These are phyloP conservation scores for Hypoxylon sp. DNA, from an alignment of 2,329 filamentous ascomycete species.

Conservation along the genomic window DNA sequence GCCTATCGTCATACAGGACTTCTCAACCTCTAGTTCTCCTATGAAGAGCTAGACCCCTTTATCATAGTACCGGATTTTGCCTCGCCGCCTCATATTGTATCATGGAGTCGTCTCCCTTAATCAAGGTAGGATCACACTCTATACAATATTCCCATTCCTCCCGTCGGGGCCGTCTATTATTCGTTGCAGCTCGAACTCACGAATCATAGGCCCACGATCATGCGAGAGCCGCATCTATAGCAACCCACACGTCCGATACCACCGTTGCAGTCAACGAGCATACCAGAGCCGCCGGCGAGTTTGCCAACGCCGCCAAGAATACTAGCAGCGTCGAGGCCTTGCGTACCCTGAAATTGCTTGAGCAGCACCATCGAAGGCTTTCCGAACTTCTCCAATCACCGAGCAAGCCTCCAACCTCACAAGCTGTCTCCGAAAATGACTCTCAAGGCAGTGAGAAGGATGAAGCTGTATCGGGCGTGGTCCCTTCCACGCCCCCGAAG, in stretches of 20 bases:
- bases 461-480: constrained; percentile 40
- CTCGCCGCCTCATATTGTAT: constrained; percentile 30
- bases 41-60: constrained; percentile 20
- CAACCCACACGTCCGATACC: constrained; percentile 80
- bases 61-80: constrained; percentile 10
- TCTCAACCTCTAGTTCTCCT: constrained; percentile 5
- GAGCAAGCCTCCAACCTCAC: constrained; percentile 64
- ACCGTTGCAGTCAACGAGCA: constrained; percentile 90
- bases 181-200: constrained; percentile 32
- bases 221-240: constrained; percentile 84
- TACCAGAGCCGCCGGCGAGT: constrained; percentile 88
- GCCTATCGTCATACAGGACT: constrained; percentile 29
- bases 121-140: constrained; percentile 65
- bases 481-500: constrained; percentile 47
- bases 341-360: constrained; percentile 85
- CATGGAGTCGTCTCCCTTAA: constrained; percentile 80
- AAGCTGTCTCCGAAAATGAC: constrained; percentile 56
- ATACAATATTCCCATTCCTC: neutral
- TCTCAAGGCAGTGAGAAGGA: constrained; percentile 58
- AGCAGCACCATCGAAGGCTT: constrained; percentile 87
- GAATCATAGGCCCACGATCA: constrained; percentile 83
- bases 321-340: constrained; percentile 81
- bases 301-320: constrained; percentile 82
- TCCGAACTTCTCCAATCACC: constrained; percentile 85
- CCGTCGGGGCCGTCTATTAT: constrained; percentile 20